Evolutionary conservation across 805 yeast genomes (phyloP), one percentile per base, ranked within the genome.

Genomic region (Candida verbasci): DNA sequence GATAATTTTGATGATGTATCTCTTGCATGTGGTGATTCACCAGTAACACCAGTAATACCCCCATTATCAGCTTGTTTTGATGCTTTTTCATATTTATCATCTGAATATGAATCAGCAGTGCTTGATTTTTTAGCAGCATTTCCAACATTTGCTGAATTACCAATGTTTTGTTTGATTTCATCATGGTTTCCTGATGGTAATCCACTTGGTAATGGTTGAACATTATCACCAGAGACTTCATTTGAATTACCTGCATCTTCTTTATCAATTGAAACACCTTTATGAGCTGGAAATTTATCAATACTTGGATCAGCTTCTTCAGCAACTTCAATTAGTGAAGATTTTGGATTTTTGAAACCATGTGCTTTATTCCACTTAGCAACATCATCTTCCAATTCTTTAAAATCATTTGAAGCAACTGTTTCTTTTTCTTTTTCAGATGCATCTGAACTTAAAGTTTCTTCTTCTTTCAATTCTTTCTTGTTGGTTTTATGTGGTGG

Each of bases 291-390:
- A 11, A 44, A 25, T 7, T 39, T 35, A 20, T 28, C 30, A 21
- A 48, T 41, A 8, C 25, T 36, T 3, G 46, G 46, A 23, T 32
- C 38, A 17, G 34, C 22, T 22, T 45, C 56, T 29, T 51, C 60
- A 14, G 63, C 64, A 14, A 50, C 47, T 26, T 58, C 58, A 17
- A 59, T 41, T 42, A 59, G 47, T 17, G 57, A 49, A 21, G 53
- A 41, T 29, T 48, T 44, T 21, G 53, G 54, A 34, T 42, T 37
- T 23, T 35, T 44, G 37, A 40, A 37, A 6, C 58, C 57, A 27
- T 48, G 56, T 45, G 55, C 44, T 46, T 48, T 56, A 48, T 58
- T 58, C 49, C 55, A 44, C 6, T 52, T 49, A 12, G 46, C 51
- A 21, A 56, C 49, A 12, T 49, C 54, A 2, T 37, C 48, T 34